phyloP scores from a whole-genome alignment of 148 eudicot genomes.

The Simmondsia chinensis region DNA sequence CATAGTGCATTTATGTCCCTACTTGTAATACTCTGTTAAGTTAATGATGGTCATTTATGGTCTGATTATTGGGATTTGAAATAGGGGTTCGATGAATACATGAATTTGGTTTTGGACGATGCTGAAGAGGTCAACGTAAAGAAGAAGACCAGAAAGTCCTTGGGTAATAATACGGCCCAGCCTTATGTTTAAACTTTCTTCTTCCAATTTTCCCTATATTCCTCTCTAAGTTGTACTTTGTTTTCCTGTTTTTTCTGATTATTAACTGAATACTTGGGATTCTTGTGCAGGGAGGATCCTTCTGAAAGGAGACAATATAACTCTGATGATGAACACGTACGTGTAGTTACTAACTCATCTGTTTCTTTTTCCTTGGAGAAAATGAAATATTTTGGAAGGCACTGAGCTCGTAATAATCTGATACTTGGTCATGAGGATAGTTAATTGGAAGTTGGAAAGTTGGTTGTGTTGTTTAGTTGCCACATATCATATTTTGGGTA shows the following conservation, averaged over 20 bases:
- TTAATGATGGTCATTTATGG: neutral
- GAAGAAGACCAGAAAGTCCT: slow-evolving; percentile 73
- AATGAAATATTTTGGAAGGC: no score
- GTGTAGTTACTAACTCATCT: no score
- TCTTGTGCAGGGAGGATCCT: slow-evolving; percentile 64
- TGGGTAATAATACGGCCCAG: slow-evolving; percentile 26
- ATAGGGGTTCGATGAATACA: slow-evolving; percentile 91
- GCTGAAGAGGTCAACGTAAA: slow-evolving; percentile 86
- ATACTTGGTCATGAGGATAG: no score
- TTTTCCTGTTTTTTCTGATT: neutral
- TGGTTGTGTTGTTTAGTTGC: no score
- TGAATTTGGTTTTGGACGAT: slow-evolving; percentile 90
- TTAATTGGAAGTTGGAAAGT: no score
- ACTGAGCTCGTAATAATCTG: no score
- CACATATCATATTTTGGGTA: no score
- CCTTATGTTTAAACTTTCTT: neutral
- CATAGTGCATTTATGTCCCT: neutral
- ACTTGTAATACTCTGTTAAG: neutral
- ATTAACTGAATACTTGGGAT: neutral
- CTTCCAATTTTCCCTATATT: neutral
- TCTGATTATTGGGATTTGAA: slow-evolving; percentile 1
- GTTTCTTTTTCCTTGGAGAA: no score
- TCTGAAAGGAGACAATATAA: slow-evolving; percentile 87
- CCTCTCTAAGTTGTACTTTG: neutral
- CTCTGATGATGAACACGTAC: slow-evolving; percentile 91